Evolutionary conservation across 2,329 filamentous ascomycete genomes (phyloP), one percentile per base, ranked within the genome.

Genomic region (Phialemoniopsis sp.): DNA sequence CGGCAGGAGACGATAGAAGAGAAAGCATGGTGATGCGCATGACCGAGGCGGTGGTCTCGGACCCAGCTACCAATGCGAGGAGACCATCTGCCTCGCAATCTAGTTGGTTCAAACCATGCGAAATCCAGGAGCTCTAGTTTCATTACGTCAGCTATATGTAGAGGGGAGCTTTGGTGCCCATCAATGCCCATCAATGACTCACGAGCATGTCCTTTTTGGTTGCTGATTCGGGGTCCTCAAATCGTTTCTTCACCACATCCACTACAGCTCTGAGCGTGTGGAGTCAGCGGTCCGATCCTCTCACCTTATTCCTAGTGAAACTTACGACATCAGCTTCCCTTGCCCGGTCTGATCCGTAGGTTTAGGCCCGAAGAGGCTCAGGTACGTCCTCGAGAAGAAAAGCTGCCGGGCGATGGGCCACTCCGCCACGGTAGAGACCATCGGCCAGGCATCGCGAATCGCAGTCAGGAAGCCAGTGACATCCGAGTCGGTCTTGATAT

Each of bases 11-110:
- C 7, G 66, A 68, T 29, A 68, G 62, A 37, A 76, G 51, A 49
- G 70, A 66, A 18, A 77, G 62, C 37, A 78, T 42, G 4, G 64
- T 72, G 21, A 64, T 58, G 1, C 75, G 67, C 4, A 79, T 60
- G 1, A 66, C 63, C 2, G 66, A 69, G 0, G 74, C 68, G 0
- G 73, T 74, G 5, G 72, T 76, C 45, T 79, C 75, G 3, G 70
- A 71, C 10, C 47, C 56, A 32, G 44, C 56, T 19, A 41, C 37
- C 37, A 54, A 53, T 38, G 55, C 50, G 29, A 60, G 50, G 3
- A 56, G 41, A 2, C 41, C 42, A 41, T 62, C 59, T 2, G 46
- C 49, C 17, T 56, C 50, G 28, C 54, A 57, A 38, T 58, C 47
- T 3, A 35, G n/a, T 29, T 54, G 48, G 1, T 49, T 48, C 15